Percentiles rank a stretch among this genome's conserved stretches.
These are phyloP conservation scores for Aspergillus transmontanensis DNA, from an alignment of 2,329 filamentous ascomycete species.

Conservation along the genomic window DNA sequence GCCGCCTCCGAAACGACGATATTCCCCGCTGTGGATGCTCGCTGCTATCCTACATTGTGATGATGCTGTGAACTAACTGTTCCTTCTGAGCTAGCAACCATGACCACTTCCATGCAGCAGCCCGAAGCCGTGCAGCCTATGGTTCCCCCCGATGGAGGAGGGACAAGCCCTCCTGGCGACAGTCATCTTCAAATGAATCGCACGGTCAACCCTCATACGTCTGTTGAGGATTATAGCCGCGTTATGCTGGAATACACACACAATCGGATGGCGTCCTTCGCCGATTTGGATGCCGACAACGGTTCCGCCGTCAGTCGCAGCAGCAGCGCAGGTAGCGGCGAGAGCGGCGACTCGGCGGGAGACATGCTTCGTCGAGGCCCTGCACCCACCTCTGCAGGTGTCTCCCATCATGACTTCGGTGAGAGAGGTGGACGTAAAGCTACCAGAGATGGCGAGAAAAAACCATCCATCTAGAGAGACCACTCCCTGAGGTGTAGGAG, in stretches of 20 bases:
- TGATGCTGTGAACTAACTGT: conserved; percentile 1
- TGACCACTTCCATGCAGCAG: conserved; percentile 21
- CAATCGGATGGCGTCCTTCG: conserved; percentile 38
- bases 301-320: conserved; percentile 27
- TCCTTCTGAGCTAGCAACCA: conserved; percentile 4
- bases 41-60: background rate
- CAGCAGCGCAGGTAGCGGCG: conserved; percentile 32
- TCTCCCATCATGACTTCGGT: conserved; percentile 6
- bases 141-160: conserved; percentile 22
- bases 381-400: conserved; percentile 21
- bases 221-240: conserved; percentile 42
- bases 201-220: conserved; percentile 27
- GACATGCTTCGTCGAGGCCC: conserved; percentile 23
- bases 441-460: background rate
- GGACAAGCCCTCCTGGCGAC: conserved; percentile 19
- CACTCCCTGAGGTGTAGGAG: background rate
- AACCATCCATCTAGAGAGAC: background rate
- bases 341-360: conserved; percentile 25
- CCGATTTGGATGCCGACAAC: conserved; percentile 26
- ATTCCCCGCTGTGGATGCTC: background rate
- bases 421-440: conserved; percentile 2
- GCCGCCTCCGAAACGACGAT: background rate
- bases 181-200: conserved; percentile 20
- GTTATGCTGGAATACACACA: conserved; percentile 43
- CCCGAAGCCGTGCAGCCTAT: conserved; percentile 21